These are phyloP conservation scores for Cercis canadensis DNA, from an alignment of 306 rosid genomes.

Conservation along the genomic window DNA sequence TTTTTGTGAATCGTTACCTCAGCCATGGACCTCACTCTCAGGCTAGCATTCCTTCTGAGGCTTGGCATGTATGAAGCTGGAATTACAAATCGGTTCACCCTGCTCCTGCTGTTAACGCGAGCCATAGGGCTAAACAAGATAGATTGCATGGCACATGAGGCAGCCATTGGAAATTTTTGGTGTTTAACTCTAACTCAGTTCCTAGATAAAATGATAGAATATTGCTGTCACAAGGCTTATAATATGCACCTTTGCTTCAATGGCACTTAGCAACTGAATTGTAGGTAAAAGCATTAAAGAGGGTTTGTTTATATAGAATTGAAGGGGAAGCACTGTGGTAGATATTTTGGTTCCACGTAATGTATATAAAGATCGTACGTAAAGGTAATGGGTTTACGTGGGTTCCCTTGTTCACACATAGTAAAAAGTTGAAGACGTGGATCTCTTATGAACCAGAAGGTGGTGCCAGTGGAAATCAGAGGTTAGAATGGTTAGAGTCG, in stretches of 20 bases:
- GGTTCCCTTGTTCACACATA: constrained; percentile 49
- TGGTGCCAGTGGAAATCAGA: not conserved
- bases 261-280: not conserved
- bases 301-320: constrained; percentile 40
- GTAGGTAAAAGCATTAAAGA: not conserved
- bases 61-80: constrained; percentile 31
- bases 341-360: constrained; percentile 52
- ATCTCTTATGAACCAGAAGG: constrained; percentile 16
- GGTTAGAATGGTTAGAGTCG: constrained; percentile 17
- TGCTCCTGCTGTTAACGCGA: constrained; percentile 21
- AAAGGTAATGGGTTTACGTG: constrained; percentile 54
- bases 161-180: constrained; percentile 43
- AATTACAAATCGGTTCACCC: constrained; percentile 38
- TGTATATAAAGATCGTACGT: constrained; percentile 16
- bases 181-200: not conserved
- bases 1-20: constrained; percentile 25
- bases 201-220: too few relatives aligned
- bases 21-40: constrained; percentile 49
- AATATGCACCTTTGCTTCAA: not conserved
- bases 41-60: constrained; percentile 28
- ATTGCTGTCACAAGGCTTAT: too few relatives aligned
- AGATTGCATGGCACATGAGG: constrained; percentile 52
- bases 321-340: constrained; percentile 33
- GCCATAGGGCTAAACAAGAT: constrained; percentile 39
- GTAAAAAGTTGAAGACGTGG: constrained; percentile 44